These are phyloP conservation scores for Picea sitchensis DNA, from an alignment of 75 land plant genomes.

Conservation along the genomic window DNA sequence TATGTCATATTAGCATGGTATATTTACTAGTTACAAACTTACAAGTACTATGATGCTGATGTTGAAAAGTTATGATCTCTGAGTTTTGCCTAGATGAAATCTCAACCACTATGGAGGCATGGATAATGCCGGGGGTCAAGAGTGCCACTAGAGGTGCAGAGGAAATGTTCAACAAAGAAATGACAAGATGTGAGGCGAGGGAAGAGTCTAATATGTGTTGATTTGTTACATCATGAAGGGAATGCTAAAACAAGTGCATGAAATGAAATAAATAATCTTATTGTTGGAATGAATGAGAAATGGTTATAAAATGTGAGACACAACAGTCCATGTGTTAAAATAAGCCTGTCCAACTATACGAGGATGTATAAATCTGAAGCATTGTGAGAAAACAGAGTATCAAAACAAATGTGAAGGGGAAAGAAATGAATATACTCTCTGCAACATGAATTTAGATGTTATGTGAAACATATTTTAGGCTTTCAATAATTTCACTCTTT, in stretches of 20 bases:
- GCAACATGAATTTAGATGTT: neutral
- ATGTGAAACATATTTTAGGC: neutral
- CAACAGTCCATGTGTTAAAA: neutral
- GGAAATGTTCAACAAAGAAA: neutral
- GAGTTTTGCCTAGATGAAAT: too few relatives aligned
- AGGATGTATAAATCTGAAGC: neutral
- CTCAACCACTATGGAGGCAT: too few relatives aligned
- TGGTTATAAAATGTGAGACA: neutral
- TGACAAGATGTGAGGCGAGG: neutral
- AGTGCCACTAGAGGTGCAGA: neutral
- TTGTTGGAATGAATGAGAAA: neutral
- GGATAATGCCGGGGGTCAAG: too few relatives aligned
- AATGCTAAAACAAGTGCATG: neutral
- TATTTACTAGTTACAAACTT: too few relatives aligned
- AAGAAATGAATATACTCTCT: neutral
- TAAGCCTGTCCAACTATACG: neutral
- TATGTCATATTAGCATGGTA: too few relatives aligned
- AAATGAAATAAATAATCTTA: neutral
- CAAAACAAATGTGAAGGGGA: neutral
- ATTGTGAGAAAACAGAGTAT: neutral
- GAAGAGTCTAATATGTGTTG: neutral
- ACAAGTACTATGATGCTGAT: too few relatives aligned
- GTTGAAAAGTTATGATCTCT: too few relatives aligned
- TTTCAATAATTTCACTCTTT: neutral
- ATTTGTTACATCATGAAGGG: neutral